Conservation (phyloP, 176 grass and related monocot species). For the Hsuehochloa calcarea region DNA sequence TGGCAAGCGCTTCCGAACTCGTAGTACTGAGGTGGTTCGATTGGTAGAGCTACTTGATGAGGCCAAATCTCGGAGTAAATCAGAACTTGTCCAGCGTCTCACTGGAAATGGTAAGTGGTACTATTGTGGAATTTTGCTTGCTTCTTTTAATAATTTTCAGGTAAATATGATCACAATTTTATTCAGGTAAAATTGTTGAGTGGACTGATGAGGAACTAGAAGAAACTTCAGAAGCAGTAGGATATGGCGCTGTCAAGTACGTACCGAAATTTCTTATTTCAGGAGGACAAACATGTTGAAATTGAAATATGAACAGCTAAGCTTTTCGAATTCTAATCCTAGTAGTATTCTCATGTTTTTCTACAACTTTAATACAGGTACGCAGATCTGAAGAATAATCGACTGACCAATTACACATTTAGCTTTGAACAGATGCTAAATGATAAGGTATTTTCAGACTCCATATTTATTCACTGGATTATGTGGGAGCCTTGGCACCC, state of each 20-base stretch:
- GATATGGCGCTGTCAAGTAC: slow-evolving; percentile 96
- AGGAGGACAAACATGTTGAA: slow-evolving; percentile 17
- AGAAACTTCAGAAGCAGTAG: slow-evolving; percentile 85
- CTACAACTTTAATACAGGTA: slow-evolving; percentile 56
- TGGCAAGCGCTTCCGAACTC: slow-evolving; percentile 86
- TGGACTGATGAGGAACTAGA: slow-evolving; percentile 94
- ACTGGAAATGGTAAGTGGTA: slow-evolving; percentile 62
- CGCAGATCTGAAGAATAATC: slow-evolving; percentile 96
- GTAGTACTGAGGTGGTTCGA: slow-evolving; percentile 80
- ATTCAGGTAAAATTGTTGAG: slow-evolving; percentile 62
- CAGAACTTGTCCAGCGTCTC: slow-evolving; percentile 66
- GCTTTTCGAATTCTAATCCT: neutral
- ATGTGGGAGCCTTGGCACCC: neutral
- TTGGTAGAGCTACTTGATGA: slow-evolving; percentile 91
- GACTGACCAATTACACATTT: slow-evolving; percentile 91
- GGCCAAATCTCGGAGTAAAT: slow-evolving; percentile 79
- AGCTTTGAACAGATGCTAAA: slow-evolving; percentile 97
- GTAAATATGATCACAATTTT: slow-evolving; percentile 40
- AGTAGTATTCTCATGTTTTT: slow-evolving; percentile 17
- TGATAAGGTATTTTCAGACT: slow-evolving; percentile 64
- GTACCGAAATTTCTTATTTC: slow-evolving; percentile 9
- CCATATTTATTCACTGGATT: slow-evolving; percentile 5
- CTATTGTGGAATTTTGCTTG: slow-evolving; percentile 13
- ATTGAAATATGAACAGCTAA: neutral
- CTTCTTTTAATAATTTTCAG: slow-evolving; percentile 1